Percentiles rank a stretch among this genome's conserved stretches.
These are phyloP conservation scores for Hortaea werneckii DNA, from an alignment of 2,329 filamentous ascomycete species.

Conservation along the genomic window DNA sequence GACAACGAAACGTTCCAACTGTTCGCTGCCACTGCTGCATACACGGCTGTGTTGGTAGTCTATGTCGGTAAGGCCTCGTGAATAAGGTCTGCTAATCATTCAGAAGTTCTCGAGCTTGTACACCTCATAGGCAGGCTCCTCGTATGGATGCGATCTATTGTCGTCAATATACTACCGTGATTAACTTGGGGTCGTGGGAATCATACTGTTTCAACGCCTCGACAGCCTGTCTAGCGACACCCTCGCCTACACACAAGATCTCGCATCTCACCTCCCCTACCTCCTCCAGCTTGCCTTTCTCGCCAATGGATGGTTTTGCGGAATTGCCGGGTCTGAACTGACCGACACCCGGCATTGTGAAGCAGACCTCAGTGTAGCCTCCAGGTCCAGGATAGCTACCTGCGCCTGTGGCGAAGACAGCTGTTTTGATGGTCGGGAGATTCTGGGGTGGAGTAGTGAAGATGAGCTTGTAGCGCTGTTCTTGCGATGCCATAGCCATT, in stretches of 20 bases:
- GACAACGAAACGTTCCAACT: background rate
- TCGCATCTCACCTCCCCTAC: constrained; percentile 54
- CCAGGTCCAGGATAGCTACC: constrained; percentile 32
- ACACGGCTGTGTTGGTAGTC: background rate
- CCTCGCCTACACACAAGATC: constrained; percentile 50
- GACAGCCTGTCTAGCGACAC: constrained; percentile 47
- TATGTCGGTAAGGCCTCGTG: background rate
- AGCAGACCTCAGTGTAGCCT: constrained; percentile 33
- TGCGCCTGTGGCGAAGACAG: constrained; percentile 38
- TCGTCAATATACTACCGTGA: background rate
- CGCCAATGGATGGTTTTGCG: constrained; percentile 55
- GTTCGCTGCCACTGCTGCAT: background rate
- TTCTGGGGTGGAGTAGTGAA: constrained; percentile 34
- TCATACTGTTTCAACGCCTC: constrained; percentile 54
- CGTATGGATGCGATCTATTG: constrained; percentile 36
- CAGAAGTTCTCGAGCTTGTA: constrained; percentile 31
- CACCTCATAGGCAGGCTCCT: constrained; percentile 37
- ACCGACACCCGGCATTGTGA: constrained; percentile 40
- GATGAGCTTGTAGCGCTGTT: constrained; percentile 31
- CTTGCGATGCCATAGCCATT: background rate
- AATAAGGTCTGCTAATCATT: background rate
- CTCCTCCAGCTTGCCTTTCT: constrained; percentile 46
- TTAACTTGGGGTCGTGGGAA: background rate
- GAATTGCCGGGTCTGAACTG: constrained; percentile 55
- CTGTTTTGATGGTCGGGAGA: constrained; percentile 30